Percentiles rank a stretch among this genome's conserved stretches.
Evolutionary conservation across 306 rosid genomes (phyloP).

Genomic region (Castanea sativa): DNA sequence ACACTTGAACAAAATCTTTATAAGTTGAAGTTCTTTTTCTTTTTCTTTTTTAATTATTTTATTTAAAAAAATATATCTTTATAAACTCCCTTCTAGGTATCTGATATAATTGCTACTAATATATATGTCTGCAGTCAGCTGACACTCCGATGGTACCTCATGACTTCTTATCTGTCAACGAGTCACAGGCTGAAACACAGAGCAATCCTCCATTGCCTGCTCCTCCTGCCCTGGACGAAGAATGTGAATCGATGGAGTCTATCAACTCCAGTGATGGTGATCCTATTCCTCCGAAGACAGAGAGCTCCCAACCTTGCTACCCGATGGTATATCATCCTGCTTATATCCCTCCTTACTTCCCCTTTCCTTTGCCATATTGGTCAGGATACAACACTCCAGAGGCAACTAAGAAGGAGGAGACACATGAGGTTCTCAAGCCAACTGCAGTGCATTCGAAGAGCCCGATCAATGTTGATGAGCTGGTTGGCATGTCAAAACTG

Average conservation of each 20-base stretch:
- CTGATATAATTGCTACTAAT: constrained; percentile 4
- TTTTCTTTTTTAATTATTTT: neutral
- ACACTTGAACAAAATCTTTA: neutral
- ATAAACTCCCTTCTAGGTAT: constrained; percentile 1
- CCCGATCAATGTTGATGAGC: constrained; percentile 89
- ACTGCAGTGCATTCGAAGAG: constrained; percentile 83
- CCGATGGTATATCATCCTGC: constrained; percentile 81
- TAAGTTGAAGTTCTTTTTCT: too few relatives aligned
- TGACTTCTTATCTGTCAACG: constrained; percentile 60
- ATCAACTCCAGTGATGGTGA: constrained; percentile 91
- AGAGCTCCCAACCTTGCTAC: constrained; percentile 46
- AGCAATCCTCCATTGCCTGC: constrained; percentile 67
- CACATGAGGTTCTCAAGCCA: constrained; percentile 84
- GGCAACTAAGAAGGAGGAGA: constrained; percentile 54
- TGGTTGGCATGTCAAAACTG: constrained; percentile 93
- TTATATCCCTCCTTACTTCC: constrained; percentile 67
- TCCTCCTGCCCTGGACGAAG: constrained; percentile 81
- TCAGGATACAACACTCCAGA: constrained; percentile 60
- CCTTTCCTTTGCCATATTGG: constrained; percentile 71
- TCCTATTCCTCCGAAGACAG: constrained; percentile 42
- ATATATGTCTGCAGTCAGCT: constrained; percentile 51
- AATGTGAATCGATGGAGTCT: constrained; percentile 94
- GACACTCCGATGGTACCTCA: constrained; percentile 61
- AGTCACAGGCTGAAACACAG: constrained; percentile 48
- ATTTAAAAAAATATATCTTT: too few relatives aligned